Evolutionary conservation across 73 alveolate species (phyloP).

Genomic region (Loxodes magnus): DNA sequence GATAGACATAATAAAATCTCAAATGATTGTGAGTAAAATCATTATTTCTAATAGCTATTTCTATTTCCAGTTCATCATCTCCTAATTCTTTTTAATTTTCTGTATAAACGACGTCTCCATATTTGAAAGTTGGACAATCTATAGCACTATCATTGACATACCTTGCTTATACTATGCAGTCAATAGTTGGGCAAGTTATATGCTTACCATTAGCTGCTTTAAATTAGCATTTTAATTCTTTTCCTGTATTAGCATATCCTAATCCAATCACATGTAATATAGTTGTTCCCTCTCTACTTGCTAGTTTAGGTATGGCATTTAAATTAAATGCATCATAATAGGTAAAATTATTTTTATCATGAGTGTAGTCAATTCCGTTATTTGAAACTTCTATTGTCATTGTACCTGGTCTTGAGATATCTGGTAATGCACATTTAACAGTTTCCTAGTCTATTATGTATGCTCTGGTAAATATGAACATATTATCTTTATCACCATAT

Average conservation of each 20-base stretch:
- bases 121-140: slow-evolving; percentile 46
- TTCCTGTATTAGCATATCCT: slow-evolving; percentile 77
- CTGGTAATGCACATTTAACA: slow-evolving; percentile 51
- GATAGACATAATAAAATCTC: slow-evolving; percentile 62
- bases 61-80: slow-evolving; percentile 63
- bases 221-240: slow-evolving; percentile 32
- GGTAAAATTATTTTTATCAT: slow-evolving; percentile 53
- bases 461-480: slow-evolving; percentile 43
- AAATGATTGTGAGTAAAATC: slow-evolving; percentile 64
- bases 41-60: slow-evolving; percentile 74
- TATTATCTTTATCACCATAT: slow-evolving; percentile 55
- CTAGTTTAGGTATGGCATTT: slow-evolving; percentile 69
- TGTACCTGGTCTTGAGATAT: slow-evolving; percentile 73
- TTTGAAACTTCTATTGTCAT: slow-evolving; percentile 64
- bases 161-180: slow-evolving; percentile 54
- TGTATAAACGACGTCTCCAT: slow-evolving; percentile 31
- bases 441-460: slow-evolving; percentile 24
- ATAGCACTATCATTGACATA: slow-evolving; percentile 53
- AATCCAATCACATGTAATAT: slow-evolving; percentile 61
- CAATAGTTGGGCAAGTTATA: slow-evolving; percentile 35
- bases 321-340: slow-evolving; percentile 82
- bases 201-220: slow-evolving; percentile 35
- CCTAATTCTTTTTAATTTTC: slow-evolving; percentile 35
- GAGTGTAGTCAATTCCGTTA: slow-evolving; percentile 76
- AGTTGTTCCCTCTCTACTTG: slow-evolving; percentile 70